phyloP scores from a whole-genome alignment of 345 rosid genomes.

The Aquilaria yunnanensis region DNA sequence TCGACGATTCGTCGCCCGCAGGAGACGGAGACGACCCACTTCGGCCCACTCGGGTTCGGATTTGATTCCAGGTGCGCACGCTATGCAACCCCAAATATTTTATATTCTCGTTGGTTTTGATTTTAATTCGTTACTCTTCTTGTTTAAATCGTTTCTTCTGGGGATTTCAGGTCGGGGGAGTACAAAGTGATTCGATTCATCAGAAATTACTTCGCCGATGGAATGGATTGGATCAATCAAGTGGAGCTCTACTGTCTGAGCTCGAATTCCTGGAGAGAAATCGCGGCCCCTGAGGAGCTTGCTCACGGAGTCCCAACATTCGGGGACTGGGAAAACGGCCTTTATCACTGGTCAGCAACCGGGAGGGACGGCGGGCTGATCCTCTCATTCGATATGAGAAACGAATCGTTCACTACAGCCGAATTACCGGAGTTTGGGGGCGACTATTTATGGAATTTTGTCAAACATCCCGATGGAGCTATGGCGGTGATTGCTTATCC shows the following conservation, averaged over 20 bases:
- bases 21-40: background rate
- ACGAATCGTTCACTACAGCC: slow-evolving; percentile 1
- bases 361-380: background rate
- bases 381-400: slow-evolving; percentile 3
- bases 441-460: too few relatives aligned
- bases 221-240: background rate
- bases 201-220: background rate
- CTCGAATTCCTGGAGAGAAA: slow-evolving; percentile 10
- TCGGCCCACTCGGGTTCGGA: background rate
- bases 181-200: slow-evolving; percentile 7
- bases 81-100: too few relatives aligned
- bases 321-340: background rate
- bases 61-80: background rate
- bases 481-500: background rate
- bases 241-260: slow-evolving; percentile 1
- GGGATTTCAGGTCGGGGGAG: background rate
- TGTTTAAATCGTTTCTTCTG: too few relatives aligned
- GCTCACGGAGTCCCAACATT: background rate
- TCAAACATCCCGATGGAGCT: background rate
- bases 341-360: background rate
- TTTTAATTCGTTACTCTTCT: too few relatives aligned
- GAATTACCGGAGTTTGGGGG: background rate
- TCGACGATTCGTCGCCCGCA: slow-evolving; percentile 1
- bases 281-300: background rate
- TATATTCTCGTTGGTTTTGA: too few relatives aligned